Base-by-base conservation (phyloP, 1,284 basidiomycete genomes). In the Apiotrichum laibachii region DNA sequence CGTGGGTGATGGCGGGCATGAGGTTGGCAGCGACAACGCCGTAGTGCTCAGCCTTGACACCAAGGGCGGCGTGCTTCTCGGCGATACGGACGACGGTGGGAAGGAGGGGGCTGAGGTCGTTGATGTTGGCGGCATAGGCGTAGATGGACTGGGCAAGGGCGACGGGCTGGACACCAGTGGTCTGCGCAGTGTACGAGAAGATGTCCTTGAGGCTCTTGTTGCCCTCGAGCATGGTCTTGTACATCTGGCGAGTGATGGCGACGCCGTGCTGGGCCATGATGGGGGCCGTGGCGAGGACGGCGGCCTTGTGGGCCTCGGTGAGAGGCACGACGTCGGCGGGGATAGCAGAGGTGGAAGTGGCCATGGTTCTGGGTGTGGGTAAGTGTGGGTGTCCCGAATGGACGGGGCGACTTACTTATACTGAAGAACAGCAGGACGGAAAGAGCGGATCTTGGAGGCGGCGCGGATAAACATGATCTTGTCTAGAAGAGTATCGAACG, bases 121-220 rank as follows among this genome's bases (percentile, higher is more conserved):
- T 61, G 51, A 75, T 73, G 67, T 72, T 66, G 40, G 63, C 64
- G 15, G 73, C 72, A 64, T 75, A 75, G 22, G 66, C 73, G 56
- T 69, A 62, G 5, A 75, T 64, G 18, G 68, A 57, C n/a, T 57
- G 54, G 11, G 73, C 72, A n/a, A 75, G 67, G 2, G 71, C 73
- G 5, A 47, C 44, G 21, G 71, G 67, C 59, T 75, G 73, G 34
- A n/a, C 33, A 31, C 63, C 59, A 21, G 59, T 64, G 22, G 55
- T 62, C 58, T 70, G 69, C 3, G 67, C 61, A n/a, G 60, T 56
- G 53, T 62, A 46, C 21, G 68, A 70, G 66, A 75, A 75, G 51
- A 73, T 63, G 56, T 72, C 61, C 49, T 63, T 53, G 37, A 73
- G 62, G 33, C 66, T 59, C 13, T 68, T 62, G 59, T 73, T 67